A percentile compares a stretch with the other conserved stretches of the same genome.
Evolutionary conservation across 2,329 filamentous ascomycete species (phyloP).

Genomic region (Beauveria australis): DNA sequence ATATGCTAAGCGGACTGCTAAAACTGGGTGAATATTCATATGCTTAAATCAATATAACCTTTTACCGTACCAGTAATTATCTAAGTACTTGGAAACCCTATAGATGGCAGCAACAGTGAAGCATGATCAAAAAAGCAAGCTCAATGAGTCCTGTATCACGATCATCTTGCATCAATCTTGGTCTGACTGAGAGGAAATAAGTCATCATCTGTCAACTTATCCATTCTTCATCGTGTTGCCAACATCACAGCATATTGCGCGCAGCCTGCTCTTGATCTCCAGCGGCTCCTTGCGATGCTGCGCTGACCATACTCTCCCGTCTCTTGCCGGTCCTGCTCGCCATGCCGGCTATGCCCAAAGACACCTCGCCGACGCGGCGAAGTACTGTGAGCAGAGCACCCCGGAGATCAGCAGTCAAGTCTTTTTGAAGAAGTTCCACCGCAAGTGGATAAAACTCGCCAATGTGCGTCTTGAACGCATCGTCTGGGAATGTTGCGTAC

Average conservation of each 20-base stretch:
- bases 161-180: too few species aligned
- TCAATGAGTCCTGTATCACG: too few species aligned
- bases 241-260: conserved; percentile 8
- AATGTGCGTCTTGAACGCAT: conserved; percentile 73
- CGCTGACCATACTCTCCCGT: conserved; percentile 34
- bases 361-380: conserved; percentile 73
- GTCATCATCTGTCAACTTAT: too few species aligned
- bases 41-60: too few species aligned
- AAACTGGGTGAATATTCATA: too few species aligned
- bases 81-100: too few species aligned
- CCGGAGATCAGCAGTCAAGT: conserved; percentile 73
- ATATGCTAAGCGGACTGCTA: too few species aligned
- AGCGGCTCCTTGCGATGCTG: conserved; percentile 16
- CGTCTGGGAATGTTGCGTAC: conserved; percentile 72
- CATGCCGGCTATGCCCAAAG: conserved; percentile 49
- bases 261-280: conserved; percentile 9
- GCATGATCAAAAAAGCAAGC: too few species aligned
- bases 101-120: too few species aligned
- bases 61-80: too few species aligned
- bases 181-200: too few species aligned
- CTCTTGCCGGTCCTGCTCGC: conserved; percentile 24
- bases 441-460: conserved; percentile 78
- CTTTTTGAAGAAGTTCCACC: conserved; percentile 73
- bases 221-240: neutral
- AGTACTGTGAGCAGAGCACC: conserved; percentile 69